Conservation (phyloP, 1,284 basidiomycete genomes). For the Afroboletus lepidellus region DNA sequence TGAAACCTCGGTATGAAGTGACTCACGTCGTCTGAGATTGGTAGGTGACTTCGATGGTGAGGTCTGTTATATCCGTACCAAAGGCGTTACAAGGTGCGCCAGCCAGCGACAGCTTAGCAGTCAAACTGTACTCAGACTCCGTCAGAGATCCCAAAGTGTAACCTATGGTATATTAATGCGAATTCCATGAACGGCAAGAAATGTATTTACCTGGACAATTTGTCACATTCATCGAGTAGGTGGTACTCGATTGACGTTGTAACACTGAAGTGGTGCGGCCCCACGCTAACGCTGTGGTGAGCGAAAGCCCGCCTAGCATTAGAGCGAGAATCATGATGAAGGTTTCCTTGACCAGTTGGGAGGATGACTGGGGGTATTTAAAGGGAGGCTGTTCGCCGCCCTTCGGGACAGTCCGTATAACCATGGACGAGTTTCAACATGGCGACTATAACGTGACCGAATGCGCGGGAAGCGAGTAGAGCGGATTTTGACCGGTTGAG, state of each 20-base stretch:
- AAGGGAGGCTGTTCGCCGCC: background rate
- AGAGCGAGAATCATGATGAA: conserved; percentile 15
- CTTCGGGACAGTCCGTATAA: background rate
- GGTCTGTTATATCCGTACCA: conserved; percentile 60
- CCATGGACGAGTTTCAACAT: background rate
- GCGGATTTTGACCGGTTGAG: background rate
- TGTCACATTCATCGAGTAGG: conserved; percentile 29
- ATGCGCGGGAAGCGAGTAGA: background rate
- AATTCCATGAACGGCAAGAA: background rate
- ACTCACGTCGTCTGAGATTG: conserved; percentile 50
- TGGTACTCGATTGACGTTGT: conserved; percentile 4
- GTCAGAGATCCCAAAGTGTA: conserved; percentile 50
- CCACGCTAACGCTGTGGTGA: conserved; percentile 16
- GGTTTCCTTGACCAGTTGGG: background rate
- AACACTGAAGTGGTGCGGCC: conserved; percentile 6
- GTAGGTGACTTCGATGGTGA: conserved; percentile 67
- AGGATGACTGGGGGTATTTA: conserved; percentile 10
- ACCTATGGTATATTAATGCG: conserved; percentile 35
- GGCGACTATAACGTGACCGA: background rate
- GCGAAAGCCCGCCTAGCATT: conserved; percentile 21
- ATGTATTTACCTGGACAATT: conserved; percentile 32
- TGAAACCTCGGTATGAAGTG: background rate
- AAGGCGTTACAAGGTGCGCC: conserved; percentile 71
- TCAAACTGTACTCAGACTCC: conserved; percentile 50
- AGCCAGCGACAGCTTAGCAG: conserved; percentile 54